Percentiles rank a stretch among this genome's conserved stretches.
Evolutionary conservation across 2,329 filamentous ascomycete genomes (phyloP).

Genomic region (Gnomoniopsis smithogilvyi): DNA sequence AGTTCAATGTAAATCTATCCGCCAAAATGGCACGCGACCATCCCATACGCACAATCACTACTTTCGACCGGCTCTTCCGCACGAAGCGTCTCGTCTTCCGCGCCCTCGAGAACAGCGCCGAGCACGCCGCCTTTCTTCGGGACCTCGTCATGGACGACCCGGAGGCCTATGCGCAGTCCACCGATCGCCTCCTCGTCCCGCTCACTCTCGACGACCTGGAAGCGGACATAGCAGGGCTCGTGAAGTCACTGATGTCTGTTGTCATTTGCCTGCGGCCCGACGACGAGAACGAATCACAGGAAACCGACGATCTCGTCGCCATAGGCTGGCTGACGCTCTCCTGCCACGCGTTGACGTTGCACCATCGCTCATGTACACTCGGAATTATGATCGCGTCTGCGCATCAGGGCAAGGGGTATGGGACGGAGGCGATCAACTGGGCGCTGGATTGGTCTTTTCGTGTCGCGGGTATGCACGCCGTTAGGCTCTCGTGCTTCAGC

Average conservation of each 20-base stretch:
- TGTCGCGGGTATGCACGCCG: slow-evolving; percentile 40
- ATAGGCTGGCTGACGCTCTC: slow-evolving; percentile 13
- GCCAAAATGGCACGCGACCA: slow-evolving; percentile 5
- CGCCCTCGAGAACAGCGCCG: slow-evolving; percentile 12
- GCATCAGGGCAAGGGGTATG: slow-evolving; percentile 32
- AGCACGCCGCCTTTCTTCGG: slow-evolving; percentile 13
- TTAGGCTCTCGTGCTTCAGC: slow-evolving; percentile 35
- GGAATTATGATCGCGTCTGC: slow-evolving; percentile 13
- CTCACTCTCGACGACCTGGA: slow-evolving; percentile 13
- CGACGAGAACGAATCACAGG: not conserved
- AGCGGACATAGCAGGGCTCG: slow-evolving; percentile 3
- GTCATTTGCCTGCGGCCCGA: slow-evolving; percentile 9
- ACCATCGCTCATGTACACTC: slow-evolving; percentile 10
- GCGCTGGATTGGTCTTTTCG: slow-evolving; percentile 43
- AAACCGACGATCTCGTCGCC: not conserved
- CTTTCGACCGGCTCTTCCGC: slow-evolving; percentile 7
- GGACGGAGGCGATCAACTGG: slow-evolving; percentile 44
- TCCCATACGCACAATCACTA: not conserved
- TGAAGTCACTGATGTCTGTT: slow-evolving; percentile 5
- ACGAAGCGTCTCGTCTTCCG: slow-evolving; percentile 12
- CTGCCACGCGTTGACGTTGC: slow-evolving; percentile 4
- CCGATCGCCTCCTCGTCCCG: slow-evolving; percentile 1
- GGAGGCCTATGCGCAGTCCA: slow-evolving; percentile 12
- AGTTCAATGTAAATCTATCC: not conserved
- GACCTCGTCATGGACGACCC: slow-evolving; percentile 9